These are phyloP conservation scores for Trichoderma orchidacearum DNA, from an alignment of 495 filamentous ascomycete genomes.

Conservation along the genomic window DNA sequence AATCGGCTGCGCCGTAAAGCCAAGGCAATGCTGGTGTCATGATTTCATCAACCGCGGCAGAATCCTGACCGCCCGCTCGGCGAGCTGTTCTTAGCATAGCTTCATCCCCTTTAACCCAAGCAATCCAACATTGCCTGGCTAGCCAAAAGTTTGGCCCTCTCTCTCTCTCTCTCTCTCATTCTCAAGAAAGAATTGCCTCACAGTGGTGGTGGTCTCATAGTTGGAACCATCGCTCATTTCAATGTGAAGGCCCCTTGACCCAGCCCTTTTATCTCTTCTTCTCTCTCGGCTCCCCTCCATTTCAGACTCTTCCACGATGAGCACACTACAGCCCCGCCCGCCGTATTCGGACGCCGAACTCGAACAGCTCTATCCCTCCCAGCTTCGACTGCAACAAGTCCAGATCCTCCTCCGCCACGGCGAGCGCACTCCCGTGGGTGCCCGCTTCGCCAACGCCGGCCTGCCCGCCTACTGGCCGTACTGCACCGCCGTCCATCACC, in stretches of 20 bases:
- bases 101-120: no score
- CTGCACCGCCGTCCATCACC: constrained; percentile 59
- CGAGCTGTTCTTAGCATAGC: no score
- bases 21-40: no score
- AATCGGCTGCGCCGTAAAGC: not conserved
- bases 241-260: no score
- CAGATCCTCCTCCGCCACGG: constrained; percentile 88
- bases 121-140: no score
- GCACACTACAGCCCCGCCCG: constrained; percentile 55
- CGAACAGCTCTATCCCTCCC: constrained; percentile 60
- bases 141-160: no score
- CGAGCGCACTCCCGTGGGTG: constrained; percentile 74
- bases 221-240: no score
- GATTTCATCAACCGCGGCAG: no score
- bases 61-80: no score
- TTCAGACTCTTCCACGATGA: constrained; percentile 44
- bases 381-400: constrained; percentile 72
- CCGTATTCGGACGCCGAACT: constrained; percentile 79
- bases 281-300: not conserved
- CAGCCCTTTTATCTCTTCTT: not conserved
- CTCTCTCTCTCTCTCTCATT: no score
- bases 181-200: no score
- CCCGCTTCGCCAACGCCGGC: constrained; percentile 84
- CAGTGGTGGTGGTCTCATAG: no score
- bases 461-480: constrained; percentile 83